Evolutionary conservation across 164 flowering plant species (phyloP).

Genomic region (Platanus orientalis): DNA sequence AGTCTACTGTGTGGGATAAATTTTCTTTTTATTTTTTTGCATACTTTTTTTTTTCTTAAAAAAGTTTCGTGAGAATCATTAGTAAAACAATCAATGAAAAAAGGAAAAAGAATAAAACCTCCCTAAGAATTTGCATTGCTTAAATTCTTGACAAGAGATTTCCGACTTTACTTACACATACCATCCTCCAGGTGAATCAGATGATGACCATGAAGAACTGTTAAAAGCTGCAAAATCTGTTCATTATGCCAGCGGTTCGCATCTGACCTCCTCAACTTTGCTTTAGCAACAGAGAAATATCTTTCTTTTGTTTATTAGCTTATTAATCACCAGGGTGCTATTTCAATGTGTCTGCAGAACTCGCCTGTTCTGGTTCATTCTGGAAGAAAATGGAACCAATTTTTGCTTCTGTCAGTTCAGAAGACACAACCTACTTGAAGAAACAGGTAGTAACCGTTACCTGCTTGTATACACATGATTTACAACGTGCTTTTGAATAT

Average conservation of each 20-base stretch:
- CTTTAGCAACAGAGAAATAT: not conserved
- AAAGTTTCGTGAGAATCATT: too few relatives aligned
- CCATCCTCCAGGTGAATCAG: conserved; percentile 25
- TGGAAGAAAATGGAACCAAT: conserved; percentile 71
- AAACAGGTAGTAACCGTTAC: conserved; percentile 58
- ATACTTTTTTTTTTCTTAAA: not conserved
- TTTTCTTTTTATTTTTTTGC: not conserved
- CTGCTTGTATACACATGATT: too few relatives aligned
- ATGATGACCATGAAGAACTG: conserved; percentile 67
- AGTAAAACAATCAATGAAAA: too few relatives aligned
- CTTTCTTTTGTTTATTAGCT: not conserved
- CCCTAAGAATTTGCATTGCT: too few relatives aligned
- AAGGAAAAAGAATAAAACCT: not conserved
- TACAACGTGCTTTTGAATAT: not conserved
- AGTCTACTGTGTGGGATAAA: too few relatives aligned
- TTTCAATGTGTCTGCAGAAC: conserved; percentile 34
- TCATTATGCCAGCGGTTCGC: conserved; percentile 41
- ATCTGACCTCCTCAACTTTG: not conserved
- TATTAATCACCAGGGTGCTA: not conserved
- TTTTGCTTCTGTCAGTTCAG: conserved; percentile 46
- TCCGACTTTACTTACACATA: not conserved
- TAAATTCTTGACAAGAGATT: not conserved
- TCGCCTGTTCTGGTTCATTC: conserved; percentile 53
- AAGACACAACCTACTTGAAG: conserved; percentile 47
- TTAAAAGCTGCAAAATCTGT: conserved; percentile 53